These are phyloP conservation scores for Peronospora belbahrii DNA, from an alignment of 352 stramenopile genomes.

Conservation along the genomic window DNA sequence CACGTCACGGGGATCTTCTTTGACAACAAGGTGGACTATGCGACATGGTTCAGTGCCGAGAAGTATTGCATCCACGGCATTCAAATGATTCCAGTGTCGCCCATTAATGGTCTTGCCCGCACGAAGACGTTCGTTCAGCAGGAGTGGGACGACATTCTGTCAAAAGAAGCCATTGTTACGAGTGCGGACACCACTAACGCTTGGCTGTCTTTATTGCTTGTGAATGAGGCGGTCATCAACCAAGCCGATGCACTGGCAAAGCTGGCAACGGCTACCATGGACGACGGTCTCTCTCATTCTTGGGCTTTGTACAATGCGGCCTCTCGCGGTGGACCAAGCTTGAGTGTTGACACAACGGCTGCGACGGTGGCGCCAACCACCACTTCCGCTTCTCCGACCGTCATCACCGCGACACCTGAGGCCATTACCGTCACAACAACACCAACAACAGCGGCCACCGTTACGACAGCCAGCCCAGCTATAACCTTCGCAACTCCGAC, in stretches of 20 bases:
- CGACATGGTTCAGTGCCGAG: constrained; percentile 72
- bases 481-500: constrained; percentile 1
- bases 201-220: constrained; percentile 63
- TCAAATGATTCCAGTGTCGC: constrained; percentile 72
- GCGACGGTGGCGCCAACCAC: constrained; percentile 8
- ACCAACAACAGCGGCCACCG: no score
- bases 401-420: constrained; percentile 1
- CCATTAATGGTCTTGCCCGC: constrained; percentile 63
- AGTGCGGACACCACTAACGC: constrained; percentile 39
- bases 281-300: constrained; percentile 59
- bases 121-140: constrained; percentile 54
- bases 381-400: constrained; percentile 2
- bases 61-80: constrained; percentile 78
- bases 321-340: constrained; percentile 17
- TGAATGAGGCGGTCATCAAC: constrained; percentile 64
- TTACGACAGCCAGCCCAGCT: not conserved
- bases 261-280: constrained; percentile 40
- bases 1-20: constrained; percentile 75
- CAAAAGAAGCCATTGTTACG: constrained; percentile 54
- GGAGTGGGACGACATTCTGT: constrained; percentile 73
- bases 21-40: constrained; percentile 73
- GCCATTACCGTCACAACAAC: constrained; percentile 3
- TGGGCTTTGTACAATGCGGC: constrained; percentile 69
- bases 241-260: constrained; percentile 39
- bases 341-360: constrained; percentile 8